A percentile compares a stretch with the other conserved stretches of the same genome.
Conservation (phyloP, 768 basidiomycete genomes). For the Boletus rufocinnamomeus region DNA sequence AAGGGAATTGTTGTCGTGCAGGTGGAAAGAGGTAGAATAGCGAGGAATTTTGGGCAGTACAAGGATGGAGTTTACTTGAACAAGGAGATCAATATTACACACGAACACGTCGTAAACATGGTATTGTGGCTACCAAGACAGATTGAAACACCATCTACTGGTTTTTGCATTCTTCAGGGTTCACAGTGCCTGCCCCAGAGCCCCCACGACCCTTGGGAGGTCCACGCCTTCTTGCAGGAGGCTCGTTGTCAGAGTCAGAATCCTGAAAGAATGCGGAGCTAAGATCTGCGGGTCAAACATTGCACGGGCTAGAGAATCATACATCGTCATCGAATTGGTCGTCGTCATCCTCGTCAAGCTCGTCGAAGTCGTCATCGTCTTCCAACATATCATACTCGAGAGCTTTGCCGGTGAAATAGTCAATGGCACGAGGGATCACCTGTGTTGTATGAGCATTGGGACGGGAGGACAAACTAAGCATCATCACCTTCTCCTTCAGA, state of each 20-base stretch:
- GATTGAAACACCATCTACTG: constrained; percentile 51
- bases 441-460: constrained; percentile 32
- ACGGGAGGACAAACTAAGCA: not conserved
- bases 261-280: constrained; percentile 44
- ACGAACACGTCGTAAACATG: constrained; percentile 14
- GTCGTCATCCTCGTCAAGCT: constrained; percentile 51
- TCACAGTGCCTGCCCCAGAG: constrained; percentile 41
- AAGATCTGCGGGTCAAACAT: constrained; percentile 20
- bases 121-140: constrained; percentile 23
- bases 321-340: constrained; percentile 65
- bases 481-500: constrained; percentile 88
- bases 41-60: constrained; percentile 8
- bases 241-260: constrained; percentile 67
- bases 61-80: constrained; percentile 17
- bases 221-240: constrained; percentile 57
- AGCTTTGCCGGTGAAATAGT: constrained; percentile 97
- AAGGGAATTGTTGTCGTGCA: constrained; percentile 1
- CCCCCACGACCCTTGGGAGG: constrained; percentile 59
- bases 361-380: constrained; percentile 62
- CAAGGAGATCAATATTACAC: constrained; percentile 18
- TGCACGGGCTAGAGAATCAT: constrained; percentile 28
- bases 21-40: not conserved
- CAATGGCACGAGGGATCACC: constrained; percentile 94
- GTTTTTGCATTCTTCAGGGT: constrained; percentile 89
- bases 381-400: constrained; percentile 73